A percentile compares a stretch with the other conserved stretches of the same genome.
These are phyloP conservation scores for Cichorium intybus DNA, from an alignment of 140 eudicot species.

Conservation along the genomic window DNA sequence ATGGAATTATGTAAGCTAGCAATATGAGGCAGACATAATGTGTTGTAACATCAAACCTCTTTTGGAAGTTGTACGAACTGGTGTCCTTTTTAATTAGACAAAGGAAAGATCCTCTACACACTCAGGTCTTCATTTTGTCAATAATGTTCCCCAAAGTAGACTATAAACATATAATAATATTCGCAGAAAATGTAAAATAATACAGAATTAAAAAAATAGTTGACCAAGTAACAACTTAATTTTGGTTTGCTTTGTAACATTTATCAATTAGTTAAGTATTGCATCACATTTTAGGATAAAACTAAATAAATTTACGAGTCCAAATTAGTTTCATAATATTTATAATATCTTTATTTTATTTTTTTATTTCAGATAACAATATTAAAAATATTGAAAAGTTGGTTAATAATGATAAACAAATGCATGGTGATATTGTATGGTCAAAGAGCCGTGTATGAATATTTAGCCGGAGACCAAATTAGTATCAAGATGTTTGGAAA, in stretches of 20 bases:
- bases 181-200: not conserved
- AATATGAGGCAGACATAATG: no score
- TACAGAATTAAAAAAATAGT: not conserved
- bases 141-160: not conserved
- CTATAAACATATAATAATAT: not conserved
- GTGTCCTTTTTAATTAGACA: not conserved
- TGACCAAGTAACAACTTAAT: not conserved
- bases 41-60: slow-evolving; percentile 1
- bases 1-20: not conserved
- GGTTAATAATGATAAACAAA: no score
- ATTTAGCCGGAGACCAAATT: no score
- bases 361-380: no score
- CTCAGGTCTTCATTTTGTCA: not conserved
- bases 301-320: not conserved
- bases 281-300: no score
- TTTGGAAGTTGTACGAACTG: not conserved
- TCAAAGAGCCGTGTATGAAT: no score
- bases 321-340: not conserved
- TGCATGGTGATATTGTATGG: no score
- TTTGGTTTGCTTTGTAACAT: not conserved
- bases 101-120: not conserved
- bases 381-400: no score
- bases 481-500: no score
- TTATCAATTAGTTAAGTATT: not conserved
- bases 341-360: no score